Evolutionary conservation across 495 filamentous ascomycete species (phyloP), one percentile per base, ranked within the genome.

Genomic region (Penicillium mononematosum): DNA sequence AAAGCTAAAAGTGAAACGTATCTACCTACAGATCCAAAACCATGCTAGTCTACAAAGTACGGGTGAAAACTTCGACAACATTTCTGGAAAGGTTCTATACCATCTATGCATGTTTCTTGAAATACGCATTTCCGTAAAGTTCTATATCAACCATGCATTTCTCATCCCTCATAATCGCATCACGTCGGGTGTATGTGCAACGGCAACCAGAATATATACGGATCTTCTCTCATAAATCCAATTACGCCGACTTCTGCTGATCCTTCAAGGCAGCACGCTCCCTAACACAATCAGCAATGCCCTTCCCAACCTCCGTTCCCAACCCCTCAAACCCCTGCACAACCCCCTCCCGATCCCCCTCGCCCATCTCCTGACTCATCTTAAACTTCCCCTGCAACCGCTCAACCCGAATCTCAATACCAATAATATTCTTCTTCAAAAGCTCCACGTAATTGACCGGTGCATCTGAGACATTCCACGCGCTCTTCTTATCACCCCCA

Each of bases 321-420:
- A 83, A 32, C 5, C 43, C 60, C 34, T 63, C 52, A 63, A 85
- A 82, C 1, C 81, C 81, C 24, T 78, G 53, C 32, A 84, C 58
- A 3, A 81, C 71, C 2, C 80, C 79, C 19, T 73, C 51, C 4
- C 73, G 63, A 62, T 83, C 81, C 0, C 73, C 77, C 7, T 68
- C 29, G 7, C 60, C 58, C 68, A 79, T 59, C 64, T 83, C 80
- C 66, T 83, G 80, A 58, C 78, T 81, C 79, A 84, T 81, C 67
- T 84, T 83, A 39, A 71, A 81, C 66, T 81, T 82, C n/a, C 81
- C 80, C 36, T 70, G 75, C 45, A 84, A 61, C 2, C 68, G 58
- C 48, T 73, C 65, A 61, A 83, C 70, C 20, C 64, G 45, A 31
- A 84, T 72, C 63, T 81, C 74, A 48, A 84, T 73, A 0, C 80